Conservation (phyloP, 768 basidiomycete species). For the Boletus barrowsii region DNA sequence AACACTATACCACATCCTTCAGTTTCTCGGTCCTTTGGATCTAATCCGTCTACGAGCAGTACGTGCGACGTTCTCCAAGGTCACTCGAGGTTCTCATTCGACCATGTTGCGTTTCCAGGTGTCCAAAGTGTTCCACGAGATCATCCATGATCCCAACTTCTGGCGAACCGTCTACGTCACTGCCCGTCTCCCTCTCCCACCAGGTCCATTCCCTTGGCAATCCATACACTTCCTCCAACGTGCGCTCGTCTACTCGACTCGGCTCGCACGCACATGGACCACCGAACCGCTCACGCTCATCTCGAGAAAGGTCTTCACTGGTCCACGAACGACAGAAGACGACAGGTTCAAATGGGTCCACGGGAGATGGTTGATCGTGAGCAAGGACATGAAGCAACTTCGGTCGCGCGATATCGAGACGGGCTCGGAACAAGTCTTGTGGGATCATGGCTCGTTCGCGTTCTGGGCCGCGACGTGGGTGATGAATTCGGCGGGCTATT, state of each 20-base stretch:
- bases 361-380: conserved; percentile 20
- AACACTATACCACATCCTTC: conserved; percentile 13
- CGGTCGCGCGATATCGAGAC: conserved; percentile 15
- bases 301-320: conserved; percentile 1
- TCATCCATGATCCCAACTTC: conserved; percentile 9
- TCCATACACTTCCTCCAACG: conserved; percentile 16
- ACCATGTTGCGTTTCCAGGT: conserved; percentile 7
- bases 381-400: conserved; percentile 11
- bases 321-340: conserved; percentile 2
- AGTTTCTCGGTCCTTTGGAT: conserved; percentile 4
- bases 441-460: conserved; percentile 10
- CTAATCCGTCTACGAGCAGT: conserved; percentile 16
- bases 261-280: conserved; percentile 13
- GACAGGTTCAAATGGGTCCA: conserved; percentile 16
- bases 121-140: conserved; percentile 9
- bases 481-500: conserved; percentile 6
- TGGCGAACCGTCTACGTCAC: conserved; percentile 14
- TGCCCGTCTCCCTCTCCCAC: conserved; percentile 13
- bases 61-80: background rate
- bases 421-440: conserved; percentile 11
- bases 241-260: conserved; percentile 16
- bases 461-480: conserved; percentile 11
- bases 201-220: conserved; percentile 22
- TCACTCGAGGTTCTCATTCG: too few relatives aligned
- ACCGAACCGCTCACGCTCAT: conserved; percentile 8